Conservation (phyloP, 2,329 filamentous ascomycete genomes). For the Penicillium sp. region DNA sequence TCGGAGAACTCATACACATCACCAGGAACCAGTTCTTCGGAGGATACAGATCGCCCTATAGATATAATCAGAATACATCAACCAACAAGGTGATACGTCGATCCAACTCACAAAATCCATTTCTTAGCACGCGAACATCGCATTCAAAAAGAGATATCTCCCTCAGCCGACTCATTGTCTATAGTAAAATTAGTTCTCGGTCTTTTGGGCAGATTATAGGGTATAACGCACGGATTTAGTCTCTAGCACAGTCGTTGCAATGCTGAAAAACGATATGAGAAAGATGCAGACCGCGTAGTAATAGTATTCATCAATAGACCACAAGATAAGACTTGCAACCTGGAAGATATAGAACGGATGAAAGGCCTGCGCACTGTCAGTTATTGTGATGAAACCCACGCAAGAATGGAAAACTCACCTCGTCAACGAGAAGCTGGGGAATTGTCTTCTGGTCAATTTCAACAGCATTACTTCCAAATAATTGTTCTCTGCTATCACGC, state of each 20-base stretch:
- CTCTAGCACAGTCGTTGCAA: conserved; percentile 83
- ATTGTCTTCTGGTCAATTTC: conserved; percentile 89
- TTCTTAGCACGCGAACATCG: conserved; percentile 87
- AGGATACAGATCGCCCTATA: conserved; percentile 78
- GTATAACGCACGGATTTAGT: conserved; percentile 67
- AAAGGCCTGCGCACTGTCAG: conserved; percentile 61
- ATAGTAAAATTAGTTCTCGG: conserved; percentile 14
- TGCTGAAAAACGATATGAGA: conserved; percentile 88
- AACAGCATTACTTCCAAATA: conserved; percentile 88
- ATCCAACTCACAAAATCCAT: conserved; percentile 75
- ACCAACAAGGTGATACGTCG: not conserved
- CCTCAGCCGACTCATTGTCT: conserved; percentile 85
- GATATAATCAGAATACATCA: conserved; percentile 7
- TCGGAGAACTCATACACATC: conserved; percentile 98
- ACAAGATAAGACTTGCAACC: conserved; percentile 86
- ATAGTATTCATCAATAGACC: conserved; percentile 95
- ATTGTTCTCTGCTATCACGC: conserved; percentile 73
- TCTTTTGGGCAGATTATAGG: conserved; percentile 5
- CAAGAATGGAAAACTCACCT: conserved; percentile 53
- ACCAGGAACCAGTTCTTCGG: conserved; percentile 85
- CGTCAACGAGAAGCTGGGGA: conserved; percentile 80
- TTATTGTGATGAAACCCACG: conserved; percentile 1
- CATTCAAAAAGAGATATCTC: conserved; percentile 96
- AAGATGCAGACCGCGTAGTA: conserved; percentile 97
- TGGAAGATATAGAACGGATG: conserved; percentile 99